Evolutionary conservation across 1,284 basidiomycete genomes (phyloP), one percentile per base, ranked within the genome.

Genomic region (Sparassis latifolia): DNA sequence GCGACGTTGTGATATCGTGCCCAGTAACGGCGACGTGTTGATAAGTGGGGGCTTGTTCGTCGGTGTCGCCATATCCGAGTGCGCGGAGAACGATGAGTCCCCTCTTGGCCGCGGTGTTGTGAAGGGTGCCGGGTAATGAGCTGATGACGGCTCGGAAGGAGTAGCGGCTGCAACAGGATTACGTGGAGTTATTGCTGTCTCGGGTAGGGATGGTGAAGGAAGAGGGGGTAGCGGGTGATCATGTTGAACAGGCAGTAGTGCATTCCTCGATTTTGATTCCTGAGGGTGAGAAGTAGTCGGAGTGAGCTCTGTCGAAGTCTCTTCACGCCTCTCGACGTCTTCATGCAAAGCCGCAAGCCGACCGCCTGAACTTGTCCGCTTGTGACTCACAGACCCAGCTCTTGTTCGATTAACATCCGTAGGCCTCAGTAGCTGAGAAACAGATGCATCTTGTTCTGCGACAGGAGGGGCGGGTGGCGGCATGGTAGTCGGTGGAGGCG

Each of bases 1-100:
- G 52, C 88, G 73, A 52, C 89, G 77, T 60, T 84, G 83, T 39
- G 73, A 78, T 55, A 91, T 85, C 28, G 84, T 82, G 32, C 88
- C 80, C 64, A 81, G 76, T 29, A 63, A 71, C 27, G 82, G 79
- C 0, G 82, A 76, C 7, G 76, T 60, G 59, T 81, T 85, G 57
- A 86, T 82, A 51, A 82, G 66, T 10, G 70, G 66, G 51, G 55
- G 53, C 42, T 55, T 58, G 44, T 43, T 57, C 45, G 55, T 56
- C 20, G 64, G 52, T n/a, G 57, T 47, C 10, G 50, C 42, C 33
- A 58, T 59, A 54, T 79, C 78, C 44, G 76, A 71, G 4, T 73
- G 73, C 20, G 69, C 67, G 27, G 75, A 73, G 45, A 74, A 55
- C 35, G 74, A 72, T 5, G 81, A 82, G 20, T 70, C 65, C 7